Evolutionary conservation across 768 basidiomycete species (phyloP).

Genomic region (Artomyces pyxidatus): DNA sequence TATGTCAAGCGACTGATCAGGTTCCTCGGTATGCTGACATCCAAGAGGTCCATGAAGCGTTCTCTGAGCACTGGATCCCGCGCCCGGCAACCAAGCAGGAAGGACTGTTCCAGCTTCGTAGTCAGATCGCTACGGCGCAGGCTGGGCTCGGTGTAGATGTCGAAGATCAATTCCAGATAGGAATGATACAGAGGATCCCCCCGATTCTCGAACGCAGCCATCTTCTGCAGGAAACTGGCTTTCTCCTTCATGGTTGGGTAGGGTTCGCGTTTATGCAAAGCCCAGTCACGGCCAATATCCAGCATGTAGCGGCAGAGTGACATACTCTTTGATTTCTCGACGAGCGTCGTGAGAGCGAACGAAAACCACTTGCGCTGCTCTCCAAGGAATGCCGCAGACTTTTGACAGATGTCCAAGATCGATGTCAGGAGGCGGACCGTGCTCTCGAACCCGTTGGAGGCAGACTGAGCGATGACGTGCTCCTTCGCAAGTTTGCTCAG

Average conservation of each 20-base stretch:
- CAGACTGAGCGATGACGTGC: conserved; percentile 40
- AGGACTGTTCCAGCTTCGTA: conserved; percentile 85
- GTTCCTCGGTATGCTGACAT: conserved; percentile 79
- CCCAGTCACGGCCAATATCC: conserved; percentile 83
- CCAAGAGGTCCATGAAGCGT: conserved; percentile 83
- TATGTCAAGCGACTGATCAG: conserved; percentile 79
- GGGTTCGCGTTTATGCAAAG: conserved; percentile 74
- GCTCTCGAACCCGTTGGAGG: conserved; percentile 41
- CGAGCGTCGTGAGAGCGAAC: conserved; percentile 66
- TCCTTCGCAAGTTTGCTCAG: conserved; percentile 84
- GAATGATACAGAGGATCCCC: conserved; percentile 73
- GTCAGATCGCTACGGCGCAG: conserved; percentile 91
- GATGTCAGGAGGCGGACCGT: conserved; percentile 59
- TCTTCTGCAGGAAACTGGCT: conserved; percentile 78
- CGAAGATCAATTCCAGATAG: conserved; percentile 85
- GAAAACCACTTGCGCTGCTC: conserved; percentile 83
- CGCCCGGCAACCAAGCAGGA: conserved; percentile 85
- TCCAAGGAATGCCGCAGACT: conserved; percentile 70
- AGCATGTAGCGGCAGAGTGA: conserved; percentile 78
- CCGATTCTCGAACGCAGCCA: conserved; percentile 75
- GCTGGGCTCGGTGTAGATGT: conserved; percentile 84
- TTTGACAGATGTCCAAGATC: conserved; percentile 83
- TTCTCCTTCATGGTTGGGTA: conserved; percentile 96
- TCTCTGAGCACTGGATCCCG: conserved; percentile 72
- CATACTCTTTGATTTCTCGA: conserved; percentile 82